Base-by-base conservation (phyloP, 2,329 filamentous ascomycete genomes). In the Huntiella savannae region DNA sequence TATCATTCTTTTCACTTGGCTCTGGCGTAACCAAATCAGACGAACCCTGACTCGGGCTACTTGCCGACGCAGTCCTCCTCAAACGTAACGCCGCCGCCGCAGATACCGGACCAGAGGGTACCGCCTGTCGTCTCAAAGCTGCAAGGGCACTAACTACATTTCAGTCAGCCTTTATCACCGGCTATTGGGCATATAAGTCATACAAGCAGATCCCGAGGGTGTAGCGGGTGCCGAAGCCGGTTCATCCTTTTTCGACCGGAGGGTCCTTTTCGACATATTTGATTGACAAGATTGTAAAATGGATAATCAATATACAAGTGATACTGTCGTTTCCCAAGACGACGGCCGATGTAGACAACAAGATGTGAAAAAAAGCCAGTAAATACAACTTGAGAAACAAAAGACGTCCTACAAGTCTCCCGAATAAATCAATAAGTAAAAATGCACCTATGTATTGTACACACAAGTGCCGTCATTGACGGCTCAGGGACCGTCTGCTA, bases 91-190 rank as follows among this genome's bases (percentile, higher is more conserved):
- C 46, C 16, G 49, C 41, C 1, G 45, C 41, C 5, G 47, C 43
- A 22, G 45, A 16, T 15, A 43, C 42, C 28, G 47, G 38, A 3
- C 19, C 11, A n/a, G 47, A 40, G 10, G 47, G 38, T 22, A 37
- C 15, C 35, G 40, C 33, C 46, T 47, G 48, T 15, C 35, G 44
- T 15, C 33, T 22, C n/a, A 38, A 45, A 13, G 48, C 40, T 5
- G 48, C 40, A 35, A 50, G 35, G 13, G 48, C 48, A 43, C 45
- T 50, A 28, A 50, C 48, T 50, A 34, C 22, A 37, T 10, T 34
- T 38, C 19, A 40, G 11, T 43, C 32, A 43, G 40, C 13, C 8
- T 43, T 28, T 28, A 10, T 28, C 8, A 28, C 22, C 7, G 22
- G 7, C 22, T 28, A 28, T 28, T 10, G 2, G 15, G 12, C 12